Evolutionary conservation across 2,329 filamentous ascomycete genomes (phyloP).

Genomic region (Aspergillus sp.): DNA sequence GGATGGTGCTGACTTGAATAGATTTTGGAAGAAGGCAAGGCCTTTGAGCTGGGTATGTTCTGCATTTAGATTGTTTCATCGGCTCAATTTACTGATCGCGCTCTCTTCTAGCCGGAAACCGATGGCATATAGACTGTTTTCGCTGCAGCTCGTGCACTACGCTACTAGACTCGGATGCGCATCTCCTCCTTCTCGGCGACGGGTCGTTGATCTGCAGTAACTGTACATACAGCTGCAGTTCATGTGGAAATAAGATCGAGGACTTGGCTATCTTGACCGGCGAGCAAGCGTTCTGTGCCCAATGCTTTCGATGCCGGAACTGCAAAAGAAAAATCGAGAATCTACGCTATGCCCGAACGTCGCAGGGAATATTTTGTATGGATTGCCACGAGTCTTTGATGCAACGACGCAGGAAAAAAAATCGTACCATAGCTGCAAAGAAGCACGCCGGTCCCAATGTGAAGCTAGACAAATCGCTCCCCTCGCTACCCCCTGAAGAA

Average conservation of each 20-base stretch:
- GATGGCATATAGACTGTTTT: conserved; percentile 99
- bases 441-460: conserved; percentile 48
- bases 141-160: conserved; percentile 94
- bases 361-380: conserved; percentile 99
- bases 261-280: conserved; percentile 96
- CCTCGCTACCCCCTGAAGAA: conserved; percentile 77
- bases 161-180: conserved; percentile 95
- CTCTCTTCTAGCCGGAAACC: conserved; percentile 71
- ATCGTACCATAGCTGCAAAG: conserved; percentile 61
- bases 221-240: conserved; percentile 98
- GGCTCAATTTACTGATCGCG: conserved; percentile 27
- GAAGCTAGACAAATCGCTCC: conserved; percentile 87
- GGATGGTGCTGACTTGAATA: conserved; percentile 40
- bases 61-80: neutral
- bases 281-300: conserved; percentile 96
- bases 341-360: conserved; percentile 92
- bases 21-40: conserved; percentile 98
- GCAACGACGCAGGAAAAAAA: conserved; percentile 81
- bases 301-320: conserved; percentile 95
- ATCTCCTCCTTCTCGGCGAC: conserved; percentile 93
- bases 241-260: conserved; percentile 96
- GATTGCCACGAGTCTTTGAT: conserved; percentile 96
- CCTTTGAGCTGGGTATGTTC: conserved; percentile 84
- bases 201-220: conserved; percentile 99
- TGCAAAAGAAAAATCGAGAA: conserved; percentile 99